A percentile compares a stretch with the other conserved stretches of the same genome.
Evolutionary conservation across 371 early-diverging fungal genomes (phyloP).

Genomic region (Massospora cicadina): DNA sequence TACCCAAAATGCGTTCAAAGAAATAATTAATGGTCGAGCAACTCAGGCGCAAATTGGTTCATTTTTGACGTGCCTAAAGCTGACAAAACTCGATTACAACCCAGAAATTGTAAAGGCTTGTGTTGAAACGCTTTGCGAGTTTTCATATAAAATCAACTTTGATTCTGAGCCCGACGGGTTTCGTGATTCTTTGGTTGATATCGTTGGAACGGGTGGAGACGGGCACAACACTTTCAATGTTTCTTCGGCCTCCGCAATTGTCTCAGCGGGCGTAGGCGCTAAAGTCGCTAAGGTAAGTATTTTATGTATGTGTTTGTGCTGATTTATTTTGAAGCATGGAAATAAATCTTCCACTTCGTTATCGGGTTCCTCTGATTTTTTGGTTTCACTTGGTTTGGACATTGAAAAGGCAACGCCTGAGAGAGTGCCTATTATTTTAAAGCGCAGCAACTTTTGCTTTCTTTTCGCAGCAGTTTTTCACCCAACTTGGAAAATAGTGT

Average conservation of each 20-base stretch:
- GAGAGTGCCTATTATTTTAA: constrained; percentile 39
- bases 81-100: constrained; percentile 47
- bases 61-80: constrained; percentile 55
- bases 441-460: constrained; percentile 68
- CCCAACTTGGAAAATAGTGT: constrained; percentile 76
- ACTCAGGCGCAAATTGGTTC: constrained; percentile 71
- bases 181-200: constrained; percentile 49
- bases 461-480: constrained; percentile 83
- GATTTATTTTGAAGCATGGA: constrained; percentile 47
- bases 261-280: constrained; percentile 86
- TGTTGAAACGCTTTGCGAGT: constrained; percentile 39
- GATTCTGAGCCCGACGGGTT: constrained; percentile 19
- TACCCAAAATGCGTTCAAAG: constrained; percentile 38
- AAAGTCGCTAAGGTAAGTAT: constrained; percentile 70
- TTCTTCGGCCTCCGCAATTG: constrained; percentile 77
- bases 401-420: constrained; percentile 44
- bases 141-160: constrained; percentile 34
- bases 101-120: constrained; percentile 65
- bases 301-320: not conserved
- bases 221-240: constrained; percentile 94
- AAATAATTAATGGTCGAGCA: constrained; percentile 57
- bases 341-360: constrained; percentile 85
- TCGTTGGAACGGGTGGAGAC: constrained; percentile 98
- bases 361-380: constrained; percentile 86
- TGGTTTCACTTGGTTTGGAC: constrained; percentile 66